Base-by-base conservation (phyloP, 805 yeast genomes). In the Tetrapisispora nanseiensis region DNA sequence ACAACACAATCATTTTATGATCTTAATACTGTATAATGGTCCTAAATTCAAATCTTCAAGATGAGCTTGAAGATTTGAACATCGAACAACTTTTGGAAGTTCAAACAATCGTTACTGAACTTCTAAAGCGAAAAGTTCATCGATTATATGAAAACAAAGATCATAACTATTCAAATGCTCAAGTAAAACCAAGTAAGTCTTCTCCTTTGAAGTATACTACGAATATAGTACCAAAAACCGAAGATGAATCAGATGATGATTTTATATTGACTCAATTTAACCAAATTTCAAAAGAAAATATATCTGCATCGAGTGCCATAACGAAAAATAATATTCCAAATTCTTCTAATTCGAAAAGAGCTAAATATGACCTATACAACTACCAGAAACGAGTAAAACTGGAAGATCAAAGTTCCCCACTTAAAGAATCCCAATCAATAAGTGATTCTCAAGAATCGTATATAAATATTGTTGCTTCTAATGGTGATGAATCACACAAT, bases 251-350 rank as follows among this genome's bases (percentile, higher is more conserved):
- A 36, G 41, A 46, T 8, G 53, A 55, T 29, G 59, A 52, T 4
- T 50, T 47, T 21, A 47, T 55, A 11, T 26, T 53, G 22, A 56
- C 61, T 4, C 60, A 55, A 31, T 47, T 47, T 28, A 54, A 51
- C 24, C 33, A 30, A 19, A 22, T 7, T 8, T 16, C 16, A 10
- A 30, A 37, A 23, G 27, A 23, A 24, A 22, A 33, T 22, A 22
- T 22, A 13, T 11, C 4, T 8, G 11, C 4, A 22, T 9, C 27
- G 2, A 18, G 11, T 33, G 16, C n/a, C 9, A 13, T 12, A 10
- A 29, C 18, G 5, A n/a, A 29, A 5, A 29, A 29, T 8, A 10
- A n/a, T 11, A 12, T 11, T 7, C 12, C 13, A 26, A 26, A 26
- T 26, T 6, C 12, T 6, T 7, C 11, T 12, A 22, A 22, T n/a